Conservation (phyloP, 148 eudicot genomes). For the Cornus controversa region DNA sequence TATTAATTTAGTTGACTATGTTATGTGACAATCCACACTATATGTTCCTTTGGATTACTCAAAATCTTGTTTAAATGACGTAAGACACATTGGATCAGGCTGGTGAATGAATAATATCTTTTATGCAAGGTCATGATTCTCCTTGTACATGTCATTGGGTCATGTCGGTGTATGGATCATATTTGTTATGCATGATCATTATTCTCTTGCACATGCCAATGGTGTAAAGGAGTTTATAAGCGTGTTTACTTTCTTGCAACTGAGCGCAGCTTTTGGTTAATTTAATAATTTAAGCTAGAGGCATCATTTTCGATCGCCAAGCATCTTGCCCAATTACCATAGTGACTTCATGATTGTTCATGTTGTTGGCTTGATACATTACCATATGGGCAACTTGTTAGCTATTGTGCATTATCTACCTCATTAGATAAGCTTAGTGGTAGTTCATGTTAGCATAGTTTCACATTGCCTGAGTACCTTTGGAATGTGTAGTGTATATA, state of each 20-base stretch:
- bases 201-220: neutral
- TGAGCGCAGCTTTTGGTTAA: neutral
- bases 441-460: too few species aligned
- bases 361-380: neutral
- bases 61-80: neutral
- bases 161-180: neutral
- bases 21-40: neutral
- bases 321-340: neutral
- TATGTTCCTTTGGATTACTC: neutral
- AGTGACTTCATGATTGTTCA: neutral
- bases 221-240: neutral
- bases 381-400: neutral
- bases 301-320: neutral
- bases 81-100: neutral
- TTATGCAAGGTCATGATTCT: neutral
- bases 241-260: neutral
- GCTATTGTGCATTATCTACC: neutral
- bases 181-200: neutral
- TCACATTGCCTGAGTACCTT: too few species aligned
- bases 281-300: neutral
- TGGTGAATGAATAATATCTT: neutral
- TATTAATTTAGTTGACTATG: neutral
- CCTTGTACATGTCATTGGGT: neutral
- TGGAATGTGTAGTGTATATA: too few species aligned
- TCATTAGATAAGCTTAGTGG: neutral